Conservation (phyloP, 78 protist genomes). For the slime mould (Dictyostelium discoideum) region DNA sequence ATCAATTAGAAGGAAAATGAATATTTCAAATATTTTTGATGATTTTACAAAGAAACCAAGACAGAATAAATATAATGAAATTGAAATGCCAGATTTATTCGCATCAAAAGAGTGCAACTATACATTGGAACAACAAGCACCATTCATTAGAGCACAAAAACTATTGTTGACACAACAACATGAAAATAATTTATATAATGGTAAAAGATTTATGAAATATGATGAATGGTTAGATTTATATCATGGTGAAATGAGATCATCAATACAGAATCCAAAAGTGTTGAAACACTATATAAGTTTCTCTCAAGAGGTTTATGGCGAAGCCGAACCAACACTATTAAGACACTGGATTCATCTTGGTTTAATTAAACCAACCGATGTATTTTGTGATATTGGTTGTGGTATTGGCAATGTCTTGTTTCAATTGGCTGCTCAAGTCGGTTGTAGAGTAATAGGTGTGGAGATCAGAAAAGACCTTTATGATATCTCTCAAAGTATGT, state of each 20-base stretch:
- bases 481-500: background rate
- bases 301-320: constrained; percentile 45
- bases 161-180: background rate
- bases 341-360: constrained; percentile 21
- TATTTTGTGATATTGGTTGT: constrained; percentile 52
- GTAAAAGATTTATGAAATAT: background rate
- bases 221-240: constrained; percentile 5
- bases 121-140: background rate
- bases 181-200: background rate
- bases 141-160: background rate
- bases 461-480: constrained; percentile 37
- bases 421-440: constrained; percentile 52
- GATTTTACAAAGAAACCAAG: background rate
- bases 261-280: background rate
- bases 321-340: constrained; percentile 23
- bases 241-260: background rate
- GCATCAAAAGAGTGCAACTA: constrained; percentile 14
- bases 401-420: constrained; percentile 51
- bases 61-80: background rate
- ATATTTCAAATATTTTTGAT: background rate
- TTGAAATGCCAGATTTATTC: constrained; percentile 9
- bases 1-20: background rate
- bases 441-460: constrained; percentile 34
- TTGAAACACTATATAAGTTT: background rate
- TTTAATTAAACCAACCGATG: constrained; percentile 4